Evolutionary conservation across 2,329 filamentous ascomycete species (phyloP).

Genomic region (Cercospora sp.): DNA sequence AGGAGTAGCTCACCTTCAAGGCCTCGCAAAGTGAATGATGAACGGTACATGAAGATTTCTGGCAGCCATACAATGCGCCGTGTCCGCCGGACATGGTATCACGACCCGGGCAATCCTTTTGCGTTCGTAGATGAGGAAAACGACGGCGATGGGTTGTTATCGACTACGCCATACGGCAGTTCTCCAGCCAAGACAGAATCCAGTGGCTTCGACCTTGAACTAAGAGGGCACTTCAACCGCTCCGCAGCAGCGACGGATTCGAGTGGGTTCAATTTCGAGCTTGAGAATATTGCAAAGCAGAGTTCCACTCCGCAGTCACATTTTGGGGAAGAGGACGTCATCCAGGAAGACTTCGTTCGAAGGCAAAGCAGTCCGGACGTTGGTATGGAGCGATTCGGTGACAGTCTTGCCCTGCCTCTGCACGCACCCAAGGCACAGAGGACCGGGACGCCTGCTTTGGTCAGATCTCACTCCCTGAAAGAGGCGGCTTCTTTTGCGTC

Average conservation of each 20-base stretch:
- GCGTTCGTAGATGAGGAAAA: constrained; percentile 2
- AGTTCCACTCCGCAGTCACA: neutral
- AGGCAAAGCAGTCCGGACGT: constrained; percentile 11
- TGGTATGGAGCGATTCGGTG: constrained; percentile 11
- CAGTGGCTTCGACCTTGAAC: constrained; percentile 10
- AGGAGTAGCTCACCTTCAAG: constrained; percentile 14
- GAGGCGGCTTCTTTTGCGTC: neutral
- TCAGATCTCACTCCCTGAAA: constrained; percentile 9
- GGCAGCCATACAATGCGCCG: constrained; percentile 18
- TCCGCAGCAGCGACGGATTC: constrained; percentile 3
- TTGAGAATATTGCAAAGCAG: neutral
- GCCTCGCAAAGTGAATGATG: constrained; percentile 21
- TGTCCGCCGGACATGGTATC: constrained; percentile 32
- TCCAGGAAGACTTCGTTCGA: neutral
- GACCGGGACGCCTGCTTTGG: constrained; percentile 11
- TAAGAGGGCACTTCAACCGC: neutral
- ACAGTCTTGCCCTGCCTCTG: neutral
- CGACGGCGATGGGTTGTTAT: neutral
- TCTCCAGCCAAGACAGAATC: constrained; percentile 9
- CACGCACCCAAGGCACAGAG: constrained; percentile 12
- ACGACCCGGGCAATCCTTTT: constrained; percentile 35
- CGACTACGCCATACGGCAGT: neutral
- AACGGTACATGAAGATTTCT: constrained; percentile 26
- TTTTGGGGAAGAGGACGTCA: neutral
- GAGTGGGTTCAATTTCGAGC: constrained; percentile 6